These are phyloP conservation scores for Podaxis sp. DNA, from an alignment of 768 basidiomycete species.

Conservation along the genomic window DNA sequence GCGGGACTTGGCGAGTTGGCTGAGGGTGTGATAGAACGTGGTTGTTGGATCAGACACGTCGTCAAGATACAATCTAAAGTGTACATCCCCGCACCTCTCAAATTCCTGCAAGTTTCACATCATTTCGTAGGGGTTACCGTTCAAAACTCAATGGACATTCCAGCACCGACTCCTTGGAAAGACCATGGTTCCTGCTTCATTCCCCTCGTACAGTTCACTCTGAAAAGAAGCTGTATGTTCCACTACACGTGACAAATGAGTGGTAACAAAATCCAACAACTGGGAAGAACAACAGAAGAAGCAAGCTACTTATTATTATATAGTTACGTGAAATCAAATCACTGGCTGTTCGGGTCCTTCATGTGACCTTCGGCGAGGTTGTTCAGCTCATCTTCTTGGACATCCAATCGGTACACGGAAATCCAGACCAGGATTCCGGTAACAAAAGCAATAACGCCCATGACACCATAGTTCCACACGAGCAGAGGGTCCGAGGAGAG, in stretches of 20 bases:
- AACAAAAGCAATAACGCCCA: constrained; percentile 50
- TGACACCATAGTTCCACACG: constrained; percentile 68
- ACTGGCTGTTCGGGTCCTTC: background rate
- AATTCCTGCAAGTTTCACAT: too few relatives aligned
- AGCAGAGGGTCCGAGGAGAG: constrained; percentile 68
- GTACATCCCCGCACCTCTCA: too few relatives aligned
- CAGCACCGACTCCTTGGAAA: too few relatives aligned
- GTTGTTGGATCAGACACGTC: too few relatives aligned
- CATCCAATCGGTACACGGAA: constrained; percentile 52
- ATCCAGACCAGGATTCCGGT: constrained; percentile 54
- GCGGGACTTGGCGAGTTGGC: too few relatives aligned
- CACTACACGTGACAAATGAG: background rate
- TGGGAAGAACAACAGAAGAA: background rate
- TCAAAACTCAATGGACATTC: too few relatives aligned
- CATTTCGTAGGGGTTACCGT: too few relatives aligned
- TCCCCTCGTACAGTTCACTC: too few relatives aligned
- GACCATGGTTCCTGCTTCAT: too few relatives aligned
- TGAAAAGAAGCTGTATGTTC: background rate
- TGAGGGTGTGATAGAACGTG: too few relatives aligned
- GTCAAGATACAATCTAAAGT: too few relatives aligned
- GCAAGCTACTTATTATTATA: background rate
- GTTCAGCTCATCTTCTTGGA: constrained; percentile 60
- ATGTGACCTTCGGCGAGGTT: constrained; percentile 19
- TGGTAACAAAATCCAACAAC: background rate
- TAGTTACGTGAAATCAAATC: background rate